Conservation (phyloP, 352 stramenopile species). For the Globisporangium solare region DNA sequence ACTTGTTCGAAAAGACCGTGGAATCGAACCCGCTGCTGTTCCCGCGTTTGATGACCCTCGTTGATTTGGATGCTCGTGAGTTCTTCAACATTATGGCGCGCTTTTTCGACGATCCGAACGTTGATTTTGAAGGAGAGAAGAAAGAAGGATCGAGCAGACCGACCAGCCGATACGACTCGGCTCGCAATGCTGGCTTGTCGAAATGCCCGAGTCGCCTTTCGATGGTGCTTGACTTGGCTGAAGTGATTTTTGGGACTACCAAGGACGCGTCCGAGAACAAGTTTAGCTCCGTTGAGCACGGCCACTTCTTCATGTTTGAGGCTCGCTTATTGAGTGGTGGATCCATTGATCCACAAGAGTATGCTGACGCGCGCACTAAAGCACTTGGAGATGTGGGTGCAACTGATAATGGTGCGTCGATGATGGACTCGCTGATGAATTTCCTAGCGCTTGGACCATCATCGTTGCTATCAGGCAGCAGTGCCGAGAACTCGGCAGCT, state of each 20-base stretch:
- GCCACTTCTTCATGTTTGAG: conserved; percentile 90
- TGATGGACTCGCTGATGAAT: conserved; percentile 89
- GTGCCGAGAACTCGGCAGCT: conserved; percentile 21
- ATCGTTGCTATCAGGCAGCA: conserved; percentile 43
- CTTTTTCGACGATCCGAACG: conserved; percentile 77
- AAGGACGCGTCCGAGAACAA: conserved; percentile 28
- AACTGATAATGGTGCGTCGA: conserved; percentile 37
- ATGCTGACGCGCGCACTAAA: conserved; percentile 61
- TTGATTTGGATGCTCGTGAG: conserved; percentile 75
- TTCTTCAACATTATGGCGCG: conserved; percentile 78
- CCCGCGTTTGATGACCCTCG: conserved; percentile 77
- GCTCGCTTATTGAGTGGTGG: conserved; percentile 78
- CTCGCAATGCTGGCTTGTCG: conserved; percentile 58
- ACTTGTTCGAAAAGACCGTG: conserved; percentile 79
- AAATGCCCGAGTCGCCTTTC: conserved; percentile 80
- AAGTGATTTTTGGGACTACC: conserved; percentile 65
- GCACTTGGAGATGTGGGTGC: conserved; percentile 43
- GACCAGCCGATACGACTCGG: conserved; percentile 73
- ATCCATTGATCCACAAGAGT: conserved; percentile 79
- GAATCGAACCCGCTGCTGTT: conserved; percentile 36
- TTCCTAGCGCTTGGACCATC: conserved; percentile 77
- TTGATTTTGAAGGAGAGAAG: conserved; percentile 85
- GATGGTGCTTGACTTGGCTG: conserved; percentile 79
- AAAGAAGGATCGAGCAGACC: conserved; percentile 33
- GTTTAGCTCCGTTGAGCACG: conserved; percentile 82